Evolutionary conservation across 805 yeast species (phyloP).

Genomic region (Suhomyces pyralidae): DNA sequence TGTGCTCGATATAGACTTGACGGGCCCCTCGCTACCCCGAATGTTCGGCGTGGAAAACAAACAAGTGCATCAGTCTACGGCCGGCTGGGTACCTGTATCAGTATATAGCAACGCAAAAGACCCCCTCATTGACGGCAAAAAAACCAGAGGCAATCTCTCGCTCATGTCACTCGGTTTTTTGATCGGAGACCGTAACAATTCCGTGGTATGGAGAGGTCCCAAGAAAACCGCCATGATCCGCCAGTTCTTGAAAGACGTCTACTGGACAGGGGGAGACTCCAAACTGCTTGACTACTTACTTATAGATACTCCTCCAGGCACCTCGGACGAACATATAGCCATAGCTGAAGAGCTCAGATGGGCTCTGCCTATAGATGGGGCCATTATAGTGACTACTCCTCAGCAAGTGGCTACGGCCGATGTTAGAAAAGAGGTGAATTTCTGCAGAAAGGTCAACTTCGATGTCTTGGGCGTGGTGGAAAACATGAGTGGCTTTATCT

Average conservation of each 20-base stretch:
- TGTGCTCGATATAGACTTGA: constrained; percentile 88
- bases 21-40: constrained; percentile 95
- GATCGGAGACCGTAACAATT: constrained; percentile 76
- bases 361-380: constrained; percentile 76
- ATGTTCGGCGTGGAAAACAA: constrained; percentile 87
- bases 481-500: constrained; percentile 94
- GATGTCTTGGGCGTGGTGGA: constrained; percentile 83
- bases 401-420: constrained; percentile 92
- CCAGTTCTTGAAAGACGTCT: constrained; percentile 86
- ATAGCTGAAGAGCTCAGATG: constrained; percentile 84
- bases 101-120: constrained; percentile 20
- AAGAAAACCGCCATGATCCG: constrained; percentile 96
- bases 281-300: constrained; percentile 61
- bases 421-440: constrained; percentile 89
- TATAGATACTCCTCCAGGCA: constrained; percentile 98
- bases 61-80: constrained; percentile 75
- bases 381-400: constrained; percentile 94
- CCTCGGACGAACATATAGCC: constrained; percentile 96
- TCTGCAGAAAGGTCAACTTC: constrained; percentile 82
- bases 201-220: constrained; percentile 98
- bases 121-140: constrained; percentile 10
- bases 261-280: constrained; percentile 66
- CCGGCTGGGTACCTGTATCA: constrained; percentile 91
- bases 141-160: constrained; percentile 41
- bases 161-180: constrained; percentile 89